Evolutionary conservation across 1,139 yeast genomes (phyloP), one percentile per base, ranked within the genome.

Genomic region (Meyerozyma guilliermondii): DNA sequence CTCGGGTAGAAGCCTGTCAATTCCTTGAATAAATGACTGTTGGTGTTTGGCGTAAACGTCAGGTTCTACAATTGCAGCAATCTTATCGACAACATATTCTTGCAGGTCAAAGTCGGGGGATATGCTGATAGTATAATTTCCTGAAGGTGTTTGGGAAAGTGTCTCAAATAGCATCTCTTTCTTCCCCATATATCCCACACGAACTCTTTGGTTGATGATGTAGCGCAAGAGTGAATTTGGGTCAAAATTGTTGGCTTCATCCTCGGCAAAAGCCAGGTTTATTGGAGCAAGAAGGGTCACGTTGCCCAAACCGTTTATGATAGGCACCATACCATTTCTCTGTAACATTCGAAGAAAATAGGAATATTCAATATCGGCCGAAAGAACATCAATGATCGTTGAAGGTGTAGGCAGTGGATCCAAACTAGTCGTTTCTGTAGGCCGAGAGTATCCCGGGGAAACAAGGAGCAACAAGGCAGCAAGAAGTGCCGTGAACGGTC

Each of bases 231-330:
- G 50, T 7, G 52, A 50, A 36, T 59, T 48, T 35, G 59, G 56
- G 16, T 56, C 62, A 44, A 35, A 44, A 13, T 45, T 34, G 41
- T 48, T 50, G 34, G 44, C 24, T 5, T 43, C 51, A 2, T 47
- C 47, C 20, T 50, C 56, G 13, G 66, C 71, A 61, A 86, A 89
- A 1, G 96, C 97, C 53, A 85, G 81, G 62, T 91, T 88, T 16
- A 87, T 76, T 0, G 98, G 97, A 0, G 97, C 97, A 38, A 88
- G 60, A 16, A 91, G 64, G 0, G 98, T 88, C 41, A 83, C 75
- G 58, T 89, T 85, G 30, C 70, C 66, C 47, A 85, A 62, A 30
- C 68, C 66, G 58, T 88, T 91, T 40, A 92, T 61, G 28, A 66
- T 62, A 1, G 95, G 94, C 1, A 92, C 68, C 47, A 86, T 64